Evolutionary conservation across 2,329 filamentous ascomycete genomes (phyloP).

Genomic region (Raffaelea albimanens): DNA sequence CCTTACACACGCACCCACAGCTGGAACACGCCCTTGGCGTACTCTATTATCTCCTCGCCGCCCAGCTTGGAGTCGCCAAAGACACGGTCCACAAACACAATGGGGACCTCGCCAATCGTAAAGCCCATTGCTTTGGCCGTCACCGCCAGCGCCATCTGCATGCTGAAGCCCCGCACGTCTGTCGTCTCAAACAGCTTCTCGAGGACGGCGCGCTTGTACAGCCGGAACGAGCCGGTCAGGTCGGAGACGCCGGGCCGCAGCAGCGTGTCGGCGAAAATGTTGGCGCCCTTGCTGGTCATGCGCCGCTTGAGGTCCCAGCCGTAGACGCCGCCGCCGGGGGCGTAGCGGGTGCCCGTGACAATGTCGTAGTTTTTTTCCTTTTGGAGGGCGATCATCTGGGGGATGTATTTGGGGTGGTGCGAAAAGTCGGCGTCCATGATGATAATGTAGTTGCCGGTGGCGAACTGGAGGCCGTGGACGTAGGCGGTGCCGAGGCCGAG

Average conservation of each 20-base stretch:
- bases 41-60: conserved; percentile 92
- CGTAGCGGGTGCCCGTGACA: conserved; percentile 92
- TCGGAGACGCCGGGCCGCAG: conserved; percentile 90
- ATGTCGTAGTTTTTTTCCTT: conserved; percentile 78
- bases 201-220: conserved; percentile 87
- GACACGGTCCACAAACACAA: conserved; percentile 88
- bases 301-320: conserved; percentile 95
- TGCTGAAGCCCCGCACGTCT: conserved; percentile 94
- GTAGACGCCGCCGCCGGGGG: conserved; percentile 78
- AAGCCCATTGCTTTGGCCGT: conserved; percentile 92
- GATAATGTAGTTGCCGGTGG: conserved; percentile 88
- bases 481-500: conserved; percentile 95
- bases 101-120: conserved; percentile 89
- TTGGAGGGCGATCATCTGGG: conserved; percentile 81
- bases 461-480: conserved; percentile 86
- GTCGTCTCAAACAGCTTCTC: conserved; percentile 85
- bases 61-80: conserved; percentile 92
- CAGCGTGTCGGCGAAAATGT: conserved; percentile 91
- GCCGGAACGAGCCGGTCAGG: conserved; percentile 83
- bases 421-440: conserved; percentile 99
- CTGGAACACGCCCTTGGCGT: conserved; percentile 73
- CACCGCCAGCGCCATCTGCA: conserved; percentile 99
- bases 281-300: conserved; percentile 77
- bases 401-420: conserved; percentile 98
- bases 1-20: conserved; percentile 67